phyloP scores from a whole-genome alignment of 805 yeast genomes.

The Metschnikowia continentalis region DNA sequence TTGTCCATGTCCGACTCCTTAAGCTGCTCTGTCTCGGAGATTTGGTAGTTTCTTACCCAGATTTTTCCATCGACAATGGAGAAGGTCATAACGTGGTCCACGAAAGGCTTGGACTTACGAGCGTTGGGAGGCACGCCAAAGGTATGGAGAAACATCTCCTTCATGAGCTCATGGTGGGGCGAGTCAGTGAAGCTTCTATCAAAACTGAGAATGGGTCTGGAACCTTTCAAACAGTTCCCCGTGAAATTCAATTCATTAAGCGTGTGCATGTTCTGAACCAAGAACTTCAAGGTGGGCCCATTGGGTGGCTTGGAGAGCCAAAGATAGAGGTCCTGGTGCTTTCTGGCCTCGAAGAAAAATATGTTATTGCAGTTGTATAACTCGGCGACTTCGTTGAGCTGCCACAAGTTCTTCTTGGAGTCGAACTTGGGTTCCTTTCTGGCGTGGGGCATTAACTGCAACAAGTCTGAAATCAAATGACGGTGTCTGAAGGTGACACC shows the following conservation, averaged over 20 bases:
- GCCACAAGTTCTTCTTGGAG: slow-evolving; percentile 81
- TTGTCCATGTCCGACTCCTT: slow-evolving; percentile 46
- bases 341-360: slow-evolving; percentile 90
- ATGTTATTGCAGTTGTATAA: slow-evolving; percentile 95
- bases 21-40: slow-evolving; percentile 59
- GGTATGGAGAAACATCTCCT: slow-evolving; percentile 72
- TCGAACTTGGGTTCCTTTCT: slow-evolving; percentile 96
- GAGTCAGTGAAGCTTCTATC: slow-evolving; percentile 69
- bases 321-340: slow-evolving; percentile 89
- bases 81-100: slow-evolving; percentile 93
- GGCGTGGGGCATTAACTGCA: slow-evolving; percentile 82
- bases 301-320: slow-evolving; percentile 97
- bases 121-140: slow-evolving; percentile 96
- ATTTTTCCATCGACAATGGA: slow-evolving; percentile 88
- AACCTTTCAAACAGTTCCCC: slow-evolving; percentile 93
- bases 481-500: slow-evolving; percentile 96
- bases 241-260: slow-evolving; percentile 94
- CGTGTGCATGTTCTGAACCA: slow-evolving; percentile 91
- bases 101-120: slow-evolving; percentile 87
- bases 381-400: slow-evolving; percentile 93
- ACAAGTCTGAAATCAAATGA: slow-evolving; percentile 80
- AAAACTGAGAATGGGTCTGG: slow-evolving; percentile 89
- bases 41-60: slow-evolving; percentile 95
- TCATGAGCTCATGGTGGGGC: slow-evolving; percentile 66
- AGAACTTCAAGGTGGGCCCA: slow-evolving; percentile 94